These are phyloP conservation scores for Candida hungchunana DNA, from an alignment of 805 yeast genomes.

Conservation along the genomic window DNA sequence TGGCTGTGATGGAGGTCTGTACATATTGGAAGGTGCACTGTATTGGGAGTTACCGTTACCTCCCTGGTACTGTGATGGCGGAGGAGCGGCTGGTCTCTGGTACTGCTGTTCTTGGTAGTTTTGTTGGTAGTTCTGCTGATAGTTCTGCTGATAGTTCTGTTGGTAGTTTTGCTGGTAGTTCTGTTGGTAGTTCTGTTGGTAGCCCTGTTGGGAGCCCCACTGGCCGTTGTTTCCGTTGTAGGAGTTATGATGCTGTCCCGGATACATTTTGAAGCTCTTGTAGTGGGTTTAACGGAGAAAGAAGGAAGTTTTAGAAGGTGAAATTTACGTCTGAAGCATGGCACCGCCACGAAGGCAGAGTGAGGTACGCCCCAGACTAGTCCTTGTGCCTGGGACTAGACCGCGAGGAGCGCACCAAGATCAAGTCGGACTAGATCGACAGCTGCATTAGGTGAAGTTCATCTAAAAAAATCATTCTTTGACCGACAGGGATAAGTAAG, in stretches of 20 bases:
- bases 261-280: conserved; percentile 14
- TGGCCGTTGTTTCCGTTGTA: conserved; percentile 2
- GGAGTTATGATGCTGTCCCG: conserved; percentile 12
- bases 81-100: conserved; percentile 7
- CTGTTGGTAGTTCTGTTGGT: conserved; percentile 3
- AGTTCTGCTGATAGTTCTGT: not conserved
- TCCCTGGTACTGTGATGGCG: conserved; percentile 6
- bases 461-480: too few species aligned
- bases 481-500: too few species aligned
- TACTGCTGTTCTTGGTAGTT: conserved; percentile 3
- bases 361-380: too few species aligned
- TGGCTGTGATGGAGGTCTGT: conserved; percentile 18
- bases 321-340: too few species aligned
- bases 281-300: too few species aligned
- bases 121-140: conserved; percentile 7
- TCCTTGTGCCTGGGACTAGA: too few species aligned
- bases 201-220: conserved; percentile 2
- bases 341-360: too few species aligned
- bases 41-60: conserved; percentile 7
- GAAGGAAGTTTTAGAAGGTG: too few species aligned
- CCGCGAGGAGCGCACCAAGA: too few species aligned
- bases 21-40: conserved; percentile 15
- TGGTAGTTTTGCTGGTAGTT: conserved; percentile 2
- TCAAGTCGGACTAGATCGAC: too few species aligned
- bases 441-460: too few species aligned